Evolutionary conservation across 768 basidiomycete species (phyloP).

Genomic region (Sporobolomyces phaffii): DNA sequence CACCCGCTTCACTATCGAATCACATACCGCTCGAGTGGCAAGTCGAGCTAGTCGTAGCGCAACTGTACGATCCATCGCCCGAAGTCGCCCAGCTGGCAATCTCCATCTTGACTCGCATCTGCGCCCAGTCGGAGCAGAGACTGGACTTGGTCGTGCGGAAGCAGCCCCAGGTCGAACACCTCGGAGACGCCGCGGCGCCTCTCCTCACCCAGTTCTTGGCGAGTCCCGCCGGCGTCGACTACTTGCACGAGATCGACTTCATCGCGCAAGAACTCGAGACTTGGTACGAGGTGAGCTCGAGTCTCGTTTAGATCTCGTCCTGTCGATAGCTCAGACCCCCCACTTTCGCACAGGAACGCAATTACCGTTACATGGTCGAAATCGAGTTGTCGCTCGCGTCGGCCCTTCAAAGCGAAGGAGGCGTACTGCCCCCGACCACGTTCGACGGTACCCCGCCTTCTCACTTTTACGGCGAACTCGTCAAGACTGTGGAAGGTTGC

Average conservation of each 20-base stretch:
- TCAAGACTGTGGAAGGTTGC: slow-evolving; percentile 91
- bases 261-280: slow-evolving; percentile 91
- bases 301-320: too few species aligned
- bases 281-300: slow-evolving; percentile 76
- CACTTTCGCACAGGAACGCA: slow-evolving; percentile 95
- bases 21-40: slow-evolving; percentile 76
- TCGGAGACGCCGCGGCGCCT: slow-evolving; percentile 85
- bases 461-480: slow-evolving; percentile 97
- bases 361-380: slow-evolving; percentile 84
- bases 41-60: slow-evolving; percentile 81
- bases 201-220: slow-evolving; percentile 93
- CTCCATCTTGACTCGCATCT: slow-evolving; percentile 79
- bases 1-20: slow-evolving; percentile 41
- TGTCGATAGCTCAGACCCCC: too few species aligned
- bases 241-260: slow-evolving; percentile 82
- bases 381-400: slow-evolving; percentile 85
- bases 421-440: slow-evolving; percentile 42
- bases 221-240: slow-evolving; percentile 83
- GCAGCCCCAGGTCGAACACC: slow-evolving; percentile 89
- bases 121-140: slow-evolving; percentile 66
- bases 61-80: slow-evolving; percentile 84
- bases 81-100: slow-evolving; percentile 90
- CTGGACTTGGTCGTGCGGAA: slow-evolving; percentile 87
- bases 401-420: background rate
- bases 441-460: slow-evolving; percentile 84